Base-by-base conservation (phyloP, 768 basidiomycete genomes). In the Agrocybe praecox region DNA sequence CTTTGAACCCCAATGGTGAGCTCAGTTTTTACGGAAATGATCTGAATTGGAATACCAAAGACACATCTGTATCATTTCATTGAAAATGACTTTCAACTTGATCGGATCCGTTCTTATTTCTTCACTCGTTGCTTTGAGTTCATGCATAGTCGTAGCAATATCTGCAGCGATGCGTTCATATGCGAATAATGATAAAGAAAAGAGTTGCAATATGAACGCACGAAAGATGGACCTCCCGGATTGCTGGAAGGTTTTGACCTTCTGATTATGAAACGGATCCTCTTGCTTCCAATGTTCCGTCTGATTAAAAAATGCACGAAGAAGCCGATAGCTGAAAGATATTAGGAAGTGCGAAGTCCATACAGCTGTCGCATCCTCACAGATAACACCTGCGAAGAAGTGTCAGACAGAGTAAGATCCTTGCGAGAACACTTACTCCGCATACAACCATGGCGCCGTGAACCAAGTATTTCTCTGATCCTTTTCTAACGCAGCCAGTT, bases 361-460 rank as follows among this genome's bases (percentile, higher is more conserved):
- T 56, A 42, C 32, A 26, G 23, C 2, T 9, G 6, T 19, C 12
- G 15, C 11, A 55, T 15, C 36, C 84, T 64, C 53, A 91, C 90
- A 92, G 66, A 64, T 92, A 92, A 58, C 90, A 92, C 69, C 89
- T 91, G 58, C 1, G 54, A 48, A 19, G 42, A 1, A 24, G 23
- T 43, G n/a, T 24, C 36, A 17, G 42, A 24, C 22, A 24, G 40
- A 42, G n/a, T 10, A 12, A 49, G 52, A 19, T 4, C 6, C n/a
- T 19, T 11, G 24, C 26, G 21, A 58, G 49, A 53, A 36, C 56
- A 73, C 89, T 62, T 76, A 97, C 88, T 98, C 96, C 55, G 94
- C 94, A 69, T 81, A 98, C n/a, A 99, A 80, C 96, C 96, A 99
- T 1, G 95, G 93, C 6, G 92, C 86, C 8, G 84, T 90, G 67